Evolutionary conservation across 441 rosid species (phyloP), one percentile per base, ranked within the genome.

Genomic region (Populus tomentosa): DNA sequence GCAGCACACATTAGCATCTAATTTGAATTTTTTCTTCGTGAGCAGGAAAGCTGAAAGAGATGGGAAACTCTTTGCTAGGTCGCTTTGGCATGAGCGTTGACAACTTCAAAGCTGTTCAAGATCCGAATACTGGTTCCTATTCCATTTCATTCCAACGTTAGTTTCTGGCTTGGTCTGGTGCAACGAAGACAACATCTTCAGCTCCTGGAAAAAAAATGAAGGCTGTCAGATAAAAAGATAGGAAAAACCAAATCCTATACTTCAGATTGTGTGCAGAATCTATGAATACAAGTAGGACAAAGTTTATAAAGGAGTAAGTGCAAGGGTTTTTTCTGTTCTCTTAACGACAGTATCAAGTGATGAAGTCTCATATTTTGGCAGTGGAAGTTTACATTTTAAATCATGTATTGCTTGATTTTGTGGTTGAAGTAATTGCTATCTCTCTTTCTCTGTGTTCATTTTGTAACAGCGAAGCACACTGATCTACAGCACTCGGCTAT

Each of bases 101-200:
- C 85, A 91, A 94, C 89, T 94, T 96, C 92, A 90, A 96, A 83
- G 90, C 98, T 74, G 95, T 94, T 71, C 82, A 92, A 86, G 98
- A 96, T 88, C 98, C 99, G 72, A 96, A 91, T 83, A 90, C 95
- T 10, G 98, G 98, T 67, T 89, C 98, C 16, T 95, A 95, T 84
- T 94, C 98, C 20, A 36, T 95, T 77, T 91, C 95, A 10, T 91
- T 92, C 89, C 97, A 93, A 61, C 84, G 76, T 3, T 91, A 87
- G 86, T 42, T 66, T 78, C 66, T 59, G 16, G 7, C 56, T 28
- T 8, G 18, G 28, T 50, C 42, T 10, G 72, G 77, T 40, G 74
- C 70, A 40, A 40, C 28, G 42, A 28, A 61, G 18, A 23, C 71
- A 64, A 21, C 65, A 62, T 62, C 71, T 38, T 75, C 69, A 30